Base-by-base conservation (phyloP, 1,284 basidiomycete species). In the Meira miltonrushii region DNA sequence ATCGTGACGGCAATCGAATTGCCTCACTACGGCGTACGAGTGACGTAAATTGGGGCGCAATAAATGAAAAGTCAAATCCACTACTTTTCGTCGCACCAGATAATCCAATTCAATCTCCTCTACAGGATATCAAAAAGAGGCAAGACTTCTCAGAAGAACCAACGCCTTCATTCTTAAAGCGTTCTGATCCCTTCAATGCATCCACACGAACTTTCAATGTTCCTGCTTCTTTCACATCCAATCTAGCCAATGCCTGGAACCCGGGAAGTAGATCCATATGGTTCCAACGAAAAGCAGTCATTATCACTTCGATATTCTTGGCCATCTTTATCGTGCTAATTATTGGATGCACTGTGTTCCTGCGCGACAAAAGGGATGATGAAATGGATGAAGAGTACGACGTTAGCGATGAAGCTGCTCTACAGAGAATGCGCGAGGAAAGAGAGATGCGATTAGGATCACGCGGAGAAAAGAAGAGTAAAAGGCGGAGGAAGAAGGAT, bases 301-400 rank as follows among this genome's bases (percentile, higher is more conserved):
- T 77, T 62, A 71, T 77, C 57, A 67, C 63, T 23, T 74, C 73
- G 6, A 64, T 71, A 59, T 76, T 75, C 62, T 66, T 78, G 19
- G 74, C 75, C 60, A 75, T 78, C 57, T 71, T 78, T 49, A 76
- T 78, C 57, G 68, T 77, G 10, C 65, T 78, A 53, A 70, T 75
- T 58, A 75, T 78, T 47, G 71, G 74, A 23, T 60, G 70, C 25
- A 65, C 73, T 46, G 75, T 76, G 56, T 76, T 75, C 55, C 54
- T 78, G 2, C 64, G 71, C 41, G 74, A 76, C 46, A 63, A 67
- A n/a, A 63, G 50, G 39, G 56, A 47, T 19, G 47, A 52, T 13
- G 49, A 52, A 21, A 25, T 53, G 8, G 47, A 69, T 39, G 61
- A 65, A 2, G 59, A 63, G n/a, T 60, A 70, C 39, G 68, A 71